Evolutionary conservation across 23 red algal genomes (phyloP).

Genomic region (Gracilaria domingensis): DNA sequence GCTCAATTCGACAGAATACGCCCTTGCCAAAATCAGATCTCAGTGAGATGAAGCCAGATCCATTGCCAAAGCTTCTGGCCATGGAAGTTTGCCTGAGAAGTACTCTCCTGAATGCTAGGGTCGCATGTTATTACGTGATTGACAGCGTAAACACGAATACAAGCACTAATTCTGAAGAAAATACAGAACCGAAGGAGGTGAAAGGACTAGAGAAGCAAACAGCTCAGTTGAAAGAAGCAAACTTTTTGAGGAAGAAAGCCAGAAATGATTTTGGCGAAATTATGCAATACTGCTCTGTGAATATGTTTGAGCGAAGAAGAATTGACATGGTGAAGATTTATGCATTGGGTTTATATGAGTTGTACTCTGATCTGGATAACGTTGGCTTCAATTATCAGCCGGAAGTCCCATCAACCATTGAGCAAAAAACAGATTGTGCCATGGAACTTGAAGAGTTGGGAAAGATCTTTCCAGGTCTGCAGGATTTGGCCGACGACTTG

Average conservation of each 20-base stretch:
- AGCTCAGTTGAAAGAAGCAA: background rate
- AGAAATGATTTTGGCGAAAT: background rate
- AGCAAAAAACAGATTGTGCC: constrained; percentile 11
- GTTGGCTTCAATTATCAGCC: background rate
- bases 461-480: background rate
- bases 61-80: background rate
- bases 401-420: background rate
- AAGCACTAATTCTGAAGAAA: background rate
- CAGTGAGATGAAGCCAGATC: background rate
- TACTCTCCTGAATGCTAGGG: background rate
- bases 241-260: background rate
- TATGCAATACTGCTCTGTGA: background rate
- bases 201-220: background rate
- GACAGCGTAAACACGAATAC: background rate
- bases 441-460: constrained; percentile 13
- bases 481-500: background rate
- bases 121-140: background rate
- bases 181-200: background rate
- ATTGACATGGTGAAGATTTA: background rate
- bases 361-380: background rate
- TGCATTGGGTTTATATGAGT: background rate
- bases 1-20: background rate
- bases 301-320: background rate
- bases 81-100: background rate
- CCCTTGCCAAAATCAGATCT: background rate